Evolutionary conservation across 2,329 filamentous ascomycete species (phyloP), one percentile per base, ranked within the genome.

Genomic region (Leptographium procerum): DNA sequence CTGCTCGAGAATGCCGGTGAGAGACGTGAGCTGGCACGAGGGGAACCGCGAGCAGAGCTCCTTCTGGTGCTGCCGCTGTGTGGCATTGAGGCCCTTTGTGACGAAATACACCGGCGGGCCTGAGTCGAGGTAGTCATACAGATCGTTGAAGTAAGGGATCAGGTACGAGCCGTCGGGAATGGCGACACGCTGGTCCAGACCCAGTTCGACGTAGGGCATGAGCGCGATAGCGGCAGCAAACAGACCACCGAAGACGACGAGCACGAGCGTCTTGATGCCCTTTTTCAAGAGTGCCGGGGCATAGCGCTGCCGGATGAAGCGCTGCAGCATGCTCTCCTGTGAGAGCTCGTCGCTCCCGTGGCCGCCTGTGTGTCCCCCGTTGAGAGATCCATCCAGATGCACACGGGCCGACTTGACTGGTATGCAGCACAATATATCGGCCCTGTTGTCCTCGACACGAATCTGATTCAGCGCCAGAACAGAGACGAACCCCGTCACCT

Each of bases 101-200:
- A 99, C 90, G 70, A 99, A 99, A 71, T 97, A 99, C 9, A 99
- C 91, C 0, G 94, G 94, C 54, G 94, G 92, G 0, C 94, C 95
- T 19, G 85, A 86, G 61, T 91, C 88, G 65, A 97, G 87, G 69
- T 99, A 99, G 60, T 85, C 84, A 69, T 96, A 95, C 33, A 99
- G 77, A 69, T 99, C 94, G 67, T 97, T 91, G 73, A 99, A 99
- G 71, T 96, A 99, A 11, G 88, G 84, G 62, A 99, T 96, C 55
- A 99, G 77, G 69, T 99, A 99, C 1, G 92, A 97, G 66, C 89
- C 91, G 63, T 88, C 89, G 0, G 94, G 94, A 59, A 99, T 88
- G 13, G 94, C 94, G 57, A 96, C 92, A 22, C 94, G 85, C 73
- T 99, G 94, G 67, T 99, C 94, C 31, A 99, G 78, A 0, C 94